phyloP scores from a whole-genome alignment of 768 basidiomycete genomes.

The Suillus placidus region DNA sequence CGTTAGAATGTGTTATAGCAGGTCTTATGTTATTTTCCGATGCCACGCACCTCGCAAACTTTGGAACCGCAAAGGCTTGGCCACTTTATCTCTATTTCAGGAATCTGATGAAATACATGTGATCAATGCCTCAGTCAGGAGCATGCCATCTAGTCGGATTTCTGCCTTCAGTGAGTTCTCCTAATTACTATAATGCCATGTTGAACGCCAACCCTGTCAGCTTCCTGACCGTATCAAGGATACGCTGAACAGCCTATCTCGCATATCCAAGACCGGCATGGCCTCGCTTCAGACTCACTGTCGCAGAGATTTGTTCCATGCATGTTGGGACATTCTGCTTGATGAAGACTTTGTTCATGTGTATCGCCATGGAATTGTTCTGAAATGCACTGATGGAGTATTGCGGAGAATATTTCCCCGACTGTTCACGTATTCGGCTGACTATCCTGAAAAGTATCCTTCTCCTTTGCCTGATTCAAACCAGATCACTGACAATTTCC shows the following conservation, averaged over 20 bases:
- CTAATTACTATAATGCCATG: neutral
- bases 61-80: too few species aligned
- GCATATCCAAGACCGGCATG: neutral
- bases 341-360: too few species aligned
- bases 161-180: slow-evolving; percentile 20
- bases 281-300: slow-evolving; percentile 1
- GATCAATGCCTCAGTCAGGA: slow-evolving; percentile 13
- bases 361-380: slow-evolving; percentile 18
- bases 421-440: slow-evolving; percentile 25
- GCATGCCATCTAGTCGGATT: slow-evolving; percentile 19
- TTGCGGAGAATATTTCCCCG: slow-evolving; percentile 22
- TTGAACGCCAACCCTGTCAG: too few species aligned
- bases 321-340: slow-evolving; percentile 16
- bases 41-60: too few species aligned
- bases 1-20: slow-evolving; percentile 13
- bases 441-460: slow-evolving; percentile 27
- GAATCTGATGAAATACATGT: slow-evolving; percentile 22
- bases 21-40: too few species aligned
- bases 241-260: neutral
- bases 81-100: slow-evolving; percentile 21
- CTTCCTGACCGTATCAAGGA: too few species aligned
- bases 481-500: slow-evolving; percentile 14
- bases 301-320: slow-evolving; percentile 13
- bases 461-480: neutral
- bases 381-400: slow-evolving; percentile 19